phyloP scores from a whole-genome alignment of 345 rosid species.

The Iberis pinnata region DNA sequence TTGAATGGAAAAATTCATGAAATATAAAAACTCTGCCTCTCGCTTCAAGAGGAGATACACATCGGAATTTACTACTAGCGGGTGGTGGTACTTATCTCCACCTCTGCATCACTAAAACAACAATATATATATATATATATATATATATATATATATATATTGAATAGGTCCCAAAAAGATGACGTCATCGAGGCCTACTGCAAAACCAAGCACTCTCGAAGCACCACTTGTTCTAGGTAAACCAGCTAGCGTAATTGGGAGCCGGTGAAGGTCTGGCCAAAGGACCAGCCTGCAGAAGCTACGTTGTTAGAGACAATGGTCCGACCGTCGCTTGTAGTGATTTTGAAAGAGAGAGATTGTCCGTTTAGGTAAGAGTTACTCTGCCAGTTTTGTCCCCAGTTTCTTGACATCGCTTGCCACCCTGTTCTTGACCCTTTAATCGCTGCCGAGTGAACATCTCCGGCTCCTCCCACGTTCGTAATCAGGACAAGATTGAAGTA shows the following conservation, averaged over 20 bases:
- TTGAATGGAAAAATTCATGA: too few relatives aligned
- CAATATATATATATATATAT: too few relatives aligned
- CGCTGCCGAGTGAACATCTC: slow-evolving; percentile 55
- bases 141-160: too few relatives aligned
- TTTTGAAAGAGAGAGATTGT: slow-evolving; percentile 65
- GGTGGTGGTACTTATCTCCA: slow-evolving; percentile 35
- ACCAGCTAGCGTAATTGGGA: slow-evolving; percentile 37
- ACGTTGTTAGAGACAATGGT: slow-evolving; percentile 49
- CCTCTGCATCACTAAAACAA: slow-evolving; percentile 29
- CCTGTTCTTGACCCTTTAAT: slow-evolving; percentile 64
- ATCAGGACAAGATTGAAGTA: slow-evolving; percentile 71
- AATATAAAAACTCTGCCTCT: slow-evolving; percentile 20
- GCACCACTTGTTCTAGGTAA: neutral
- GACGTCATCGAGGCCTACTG: neutral
- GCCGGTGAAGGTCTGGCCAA: slow-evolving; percentile 69
- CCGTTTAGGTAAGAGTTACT: slow-evolving; percentile 38
- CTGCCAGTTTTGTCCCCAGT: slow-evolving; percentile 74
- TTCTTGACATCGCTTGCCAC: slow-evolving; percentile 74
- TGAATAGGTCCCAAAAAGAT: neutral
- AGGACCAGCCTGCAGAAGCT: slow-evolving; percentile 67
- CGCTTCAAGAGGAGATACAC: slow-evolving; percentile 19
- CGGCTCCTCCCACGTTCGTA: slow-evolving; percentile 78
- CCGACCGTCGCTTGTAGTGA: slow-evolving; percentile 67
- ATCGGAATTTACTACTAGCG: slow-evolving; percentile 22
- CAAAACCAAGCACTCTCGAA: neutral